These are phyloP conservation scores for Antitrichia curtipendula DNA, from an alignment of 225 moss, liverwort and hornwort genomes.

Conservation along the genomic window DNA sequence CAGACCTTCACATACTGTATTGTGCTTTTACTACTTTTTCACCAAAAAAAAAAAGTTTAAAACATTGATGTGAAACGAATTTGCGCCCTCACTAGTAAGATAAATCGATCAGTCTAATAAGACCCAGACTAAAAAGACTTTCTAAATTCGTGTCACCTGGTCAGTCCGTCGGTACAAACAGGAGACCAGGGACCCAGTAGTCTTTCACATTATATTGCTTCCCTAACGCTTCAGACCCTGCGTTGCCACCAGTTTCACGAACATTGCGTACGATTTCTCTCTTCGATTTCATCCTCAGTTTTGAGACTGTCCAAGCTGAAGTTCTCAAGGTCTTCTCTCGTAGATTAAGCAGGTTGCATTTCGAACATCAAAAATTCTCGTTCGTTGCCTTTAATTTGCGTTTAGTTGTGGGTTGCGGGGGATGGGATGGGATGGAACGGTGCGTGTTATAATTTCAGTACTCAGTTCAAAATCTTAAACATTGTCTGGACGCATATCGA, in stretches of 20 bases:
- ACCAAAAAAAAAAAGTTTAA: rapidly evolving
- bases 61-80: neutral
- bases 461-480: neutral
- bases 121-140: no score
- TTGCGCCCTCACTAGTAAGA: neutral
- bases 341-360: neutral
- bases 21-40: neutral
- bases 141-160: no score
- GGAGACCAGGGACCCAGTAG: neutral
- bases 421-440: no score
- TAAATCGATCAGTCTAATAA: neutral
- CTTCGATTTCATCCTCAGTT: neutral
- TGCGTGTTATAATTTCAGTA: no score
- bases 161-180: neutral
- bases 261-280: no score
- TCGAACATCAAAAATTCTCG: neutral
- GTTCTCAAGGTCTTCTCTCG: neutral
- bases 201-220: neutral
- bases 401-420: no score
- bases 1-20: no score
- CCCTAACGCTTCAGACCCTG: neutral
- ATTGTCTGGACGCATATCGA: neutral
- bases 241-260: neutral
- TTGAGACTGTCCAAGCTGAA: neutral
- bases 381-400: neutral